Evolutionary conservation across 345 rosid genomes (phyloP), one percentile per base, ranked within the genome.

Genomic region (Angophora floribunda): DNA sequence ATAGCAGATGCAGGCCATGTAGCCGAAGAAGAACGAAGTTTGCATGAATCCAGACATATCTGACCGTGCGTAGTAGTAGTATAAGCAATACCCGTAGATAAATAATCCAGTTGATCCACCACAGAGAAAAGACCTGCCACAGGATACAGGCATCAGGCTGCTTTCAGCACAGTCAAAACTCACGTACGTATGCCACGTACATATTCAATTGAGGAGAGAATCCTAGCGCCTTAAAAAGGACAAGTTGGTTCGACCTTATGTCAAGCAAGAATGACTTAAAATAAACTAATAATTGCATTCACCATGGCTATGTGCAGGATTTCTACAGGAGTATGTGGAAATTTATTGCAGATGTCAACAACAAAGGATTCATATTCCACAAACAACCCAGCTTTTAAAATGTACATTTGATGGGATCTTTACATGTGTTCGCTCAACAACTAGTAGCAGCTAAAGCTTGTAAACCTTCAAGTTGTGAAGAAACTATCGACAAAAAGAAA

Each of bases 21-120:
- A 88, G 51, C 89, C 89, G 50, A 88, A 88, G 89, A 88, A 88
- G 59, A 88, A 84, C 16, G 89, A 88, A 47, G 89, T 88, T 63
- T 88, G 89, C 89, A 88, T 88, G 47, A 88, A 88, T 47, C 89
- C 89, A 13, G 89, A 88, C 89, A 88, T 88, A 86, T 85, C 87
- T 41, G 89, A 88, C 24, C 89, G 87, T 14, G 87, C 89, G 13
- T 88, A 85, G 89, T 88, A 85, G 85, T 88, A 88, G 89, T 85
- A 88, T 45, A 88, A 75, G 87, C 89, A 88, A 57, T 88, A 85
- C 52, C 87, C 89, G 30, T 65, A 88, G 87, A 88, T 70, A 30
- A 88, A 88, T 52, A 88, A 53, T 51, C 89, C 89, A 51, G 89
- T 88, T 52, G 89, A 88, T 51, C 89, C 89, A 41, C 89, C 89